Base-by-base conservation (phyloP, 2,329 filamentous ascomycete genomes). In the Fusarium irregulare region DNA sequence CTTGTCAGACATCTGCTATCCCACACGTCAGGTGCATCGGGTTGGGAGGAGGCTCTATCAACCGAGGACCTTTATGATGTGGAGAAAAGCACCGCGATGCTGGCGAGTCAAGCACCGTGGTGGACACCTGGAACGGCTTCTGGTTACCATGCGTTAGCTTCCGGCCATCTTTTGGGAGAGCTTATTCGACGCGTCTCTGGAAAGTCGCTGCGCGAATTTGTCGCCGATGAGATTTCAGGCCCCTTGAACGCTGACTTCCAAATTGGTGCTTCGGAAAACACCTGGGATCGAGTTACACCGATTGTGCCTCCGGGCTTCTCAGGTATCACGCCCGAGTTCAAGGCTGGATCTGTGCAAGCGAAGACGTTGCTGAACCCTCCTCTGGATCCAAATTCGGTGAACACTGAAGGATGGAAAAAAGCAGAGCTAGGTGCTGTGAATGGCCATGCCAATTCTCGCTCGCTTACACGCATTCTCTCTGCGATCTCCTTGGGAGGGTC, bases 1-100 rank as follows among this genome's bases (percentile, higher is more conserved):
- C 64, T 71, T 1, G 30, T 72, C 1, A 57, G 30, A 3, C 32
- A 60, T 6, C 13, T 57, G 0, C 45, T 72, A 1, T 51, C 65
- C 0, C 69, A 72, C 2, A 34, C 68, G 0, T 68, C 65, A 4
- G 69, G 69, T 4, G 50, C 72, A 2, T 58, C 65, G 0, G 60
- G 58, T 0, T 64, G 60, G 60, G 42, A 34, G 14, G 34, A 63
- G 0, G 12, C 58, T 1, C 1, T 63, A 0, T 25, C 58, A 2
- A n/a, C 18, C 0, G 34, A 63, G 23, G 60, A 63, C 6, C 6
- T 56, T 8, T 63, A 63, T 11, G 34, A 63, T 18, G 7, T 23
- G 13, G 18, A 62, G 0, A 62, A 30, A 21, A 18, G 27, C 1
- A 21, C 58, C 4, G 48, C 34, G 1, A 48, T 64, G 34, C 3